A percentile compares a stretch with the other conserved stretches of the same genome.
phyloP scores from a whole-genome alignment of 768 basidiomycete genomes.

The Pleurotus cornucopiae region DNA sequence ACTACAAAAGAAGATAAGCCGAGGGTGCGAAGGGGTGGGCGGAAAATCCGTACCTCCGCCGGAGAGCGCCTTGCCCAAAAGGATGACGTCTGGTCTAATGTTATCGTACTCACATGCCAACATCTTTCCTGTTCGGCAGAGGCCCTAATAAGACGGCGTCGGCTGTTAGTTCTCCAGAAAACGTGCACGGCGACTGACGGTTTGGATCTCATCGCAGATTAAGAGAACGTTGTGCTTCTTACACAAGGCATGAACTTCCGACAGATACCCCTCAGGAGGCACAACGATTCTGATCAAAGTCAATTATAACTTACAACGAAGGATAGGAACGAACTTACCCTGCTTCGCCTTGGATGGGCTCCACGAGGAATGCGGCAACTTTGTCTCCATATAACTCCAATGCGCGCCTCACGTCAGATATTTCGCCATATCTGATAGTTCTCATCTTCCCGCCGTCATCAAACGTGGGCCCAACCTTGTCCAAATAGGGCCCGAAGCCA shows the following conservation, averaged over 20 bases:
- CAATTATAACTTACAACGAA: background rate
- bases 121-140: constrained; percentile 93
- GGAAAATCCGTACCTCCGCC: constrained; percentile 71
- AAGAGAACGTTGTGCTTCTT: constrained; percentile 91
- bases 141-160: constrained; percentile 46
- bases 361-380: constrained; percentile 90
- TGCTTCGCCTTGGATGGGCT: constrained; percentile 99
- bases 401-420: constrained; percentile 79
- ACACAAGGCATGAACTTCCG: constrained; percentile 75
- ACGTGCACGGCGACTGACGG: constrained; percentile 42
- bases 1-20: constrained; percentile 37
- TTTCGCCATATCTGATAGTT: constrained; percentile 79
- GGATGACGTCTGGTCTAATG: constrained; percentile 86
- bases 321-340: constrained; percentile 50
- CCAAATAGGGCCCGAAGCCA: constrained; percentile 90
- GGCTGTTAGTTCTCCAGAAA: background rate
- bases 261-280: constrained; percentile 83
- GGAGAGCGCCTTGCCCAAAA: constrained; percentile 94
- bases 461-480: constrained; percentile 78
- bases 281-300: constrained; percentile 73
- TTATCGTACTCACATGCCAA: constrained; percentile 85
- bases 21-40: background rate
- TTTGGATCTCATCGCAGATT: constrained; percentile 98
- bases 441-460: constrained; percentile 45
- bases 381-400: constrained; percentile 76